Conservation (phyloP, 768 basidiomycete species). For the Mycena capillaripes region DNA sequence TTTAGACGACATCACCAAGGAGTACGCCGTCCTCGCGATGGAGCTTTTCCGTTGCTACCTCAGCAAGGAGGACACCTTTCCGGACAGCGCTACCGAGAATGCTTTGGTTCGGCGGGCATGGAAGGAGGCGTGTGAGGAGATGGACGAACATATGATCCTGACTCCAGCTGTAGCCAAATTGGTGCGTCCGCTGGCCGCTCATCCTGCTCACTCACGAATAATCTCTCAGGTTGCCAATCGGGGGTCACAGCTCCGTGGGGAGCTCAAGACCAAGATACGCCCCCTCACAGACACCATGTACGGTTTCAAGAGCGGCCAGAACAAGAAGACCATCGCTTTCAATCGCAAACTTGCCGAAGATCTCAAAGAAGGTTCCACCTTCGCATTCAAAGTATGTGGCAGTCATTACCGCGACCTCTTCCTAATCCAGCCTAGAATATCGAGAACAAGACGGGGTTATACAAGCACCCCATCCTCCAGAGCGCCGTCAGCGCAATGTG, state of each 20-base stretch:
- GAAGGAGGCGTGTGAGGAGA: constrained; percentile 2
- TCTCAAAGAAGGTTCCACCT: not conserved
- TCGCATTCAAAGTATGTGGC: not conserved
- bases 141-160: not conserved
- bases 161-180: constrained; percentile 24
- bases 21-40: constrained; percentile 21
- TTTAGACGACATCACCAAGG: constrained; percentile 25
- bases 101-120: constrained; percentile 7
- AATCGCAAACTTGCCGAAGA: constrained; percentile 3
- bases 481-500: constrained; percentile 38
- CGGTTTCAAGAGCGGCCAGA: constrained; percentile 31
- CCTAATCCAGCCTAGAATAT: not conserved
- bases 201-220: not conserved
- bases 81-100: constrained; percentile 5
- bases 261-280: constrained; percentile 38
- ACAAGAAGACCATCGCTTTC: constrained; percentile 30
- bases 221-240: constrained; percentile 33
- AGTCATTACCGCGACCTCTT: not conserved
- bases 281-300: constrained; percentile 33
- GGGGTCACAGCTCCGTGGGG: constrained; percentile 37
- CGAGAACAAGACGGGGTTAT: constrained; percentile 34
- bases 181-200: constrained; percentile 11
- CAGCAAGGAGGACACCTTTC: constrained; percentile 12
- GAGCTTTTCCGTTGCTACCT: constrained; percentile 9
- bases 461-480: constrained; percentile 34